phyloP scores from a whole-genome alignment of 345 rosid genomes.

The Salix exigua region DNA sequence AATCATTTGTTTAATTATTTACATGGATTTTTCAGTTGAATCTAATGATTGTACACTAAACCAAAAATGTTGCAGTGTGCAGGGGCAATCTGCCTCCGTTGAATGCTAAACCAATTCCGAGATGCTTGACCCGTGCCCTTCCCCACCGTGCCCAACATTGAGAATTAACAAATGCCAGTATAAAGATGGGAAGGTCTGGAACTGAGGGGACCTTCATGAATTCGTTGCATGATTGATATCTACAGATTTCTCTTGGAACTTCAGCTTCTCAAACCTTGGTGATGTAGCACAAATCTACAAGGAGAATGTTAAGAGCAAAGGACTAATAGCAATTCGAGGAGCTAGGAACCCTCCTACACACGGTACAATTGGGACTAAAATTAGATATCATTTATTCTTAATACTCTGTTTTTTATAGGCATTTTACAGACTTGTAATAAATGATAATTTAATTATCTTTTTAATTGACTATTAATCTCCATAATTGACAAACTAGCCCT shows the following conservation, averaged over 20 bases:
- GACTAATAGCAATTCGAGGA: no score
- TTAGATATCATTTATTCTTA: no score
- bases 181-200: not conserved
- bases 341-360: no score
- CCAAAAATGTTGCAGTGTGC: not conserved
- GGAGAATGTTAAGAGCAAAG: not conserved
- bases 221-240: not conserved
- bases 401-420: no score
- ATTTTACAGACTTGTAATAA: no score
- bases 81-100: not conserved
- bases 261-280: not conserved
- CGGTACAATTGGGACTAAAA: no score
- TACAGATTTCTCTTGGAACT: not conserved
- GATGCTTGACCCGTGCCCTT: not conserved
- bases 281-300: constrained; percentile 1
- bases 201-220: not conserved
- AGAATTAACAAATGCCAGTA: not conserved
- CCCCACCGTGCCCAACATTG: not conserved
- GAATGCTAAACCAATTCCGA: not conserved
- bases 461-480: no score
- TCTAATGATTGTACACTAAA: not conserved
- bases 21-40: not conserved
- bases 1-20: not conserved
- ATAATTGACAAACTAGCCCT: no score
- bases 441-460: no score